Percentiles rank a stretch among this genome's conserved stretches.
phyloP scores from a whole-genome alignment of 108 stramenopile species.

The Nitzschia putrida region DNA sequence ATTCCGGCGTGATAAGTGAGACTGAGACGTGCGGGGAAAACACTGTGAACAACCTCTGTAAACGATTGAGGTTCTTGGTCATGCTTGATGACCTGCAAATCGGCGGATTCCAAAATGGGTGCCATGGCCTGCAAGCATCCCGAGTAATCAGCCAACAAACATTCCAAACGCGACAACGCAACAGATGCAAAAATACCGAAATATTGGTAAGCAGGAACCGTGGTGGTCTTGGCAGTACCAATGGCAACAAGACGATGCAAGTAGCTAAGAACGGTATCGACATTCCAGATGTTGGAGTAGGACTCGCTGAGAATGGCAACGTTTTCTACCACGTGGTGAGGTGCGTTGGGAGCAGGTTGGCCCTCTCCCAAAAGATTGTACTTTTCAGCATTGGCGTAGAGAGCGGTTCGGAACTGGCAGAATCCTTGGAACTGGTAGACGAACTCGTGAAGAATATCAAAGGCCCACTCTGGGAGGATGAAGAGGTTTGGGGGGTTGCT shows the following conservation, averaged over 20 bases:
- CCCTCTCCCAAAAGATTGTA: conserved; percentile 33
- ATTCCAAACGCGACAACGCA: conserved; percentile 91
- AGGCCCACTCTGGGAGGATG: conserved; percentile 93
- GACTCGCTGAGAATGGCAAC: conserved; percentile 57
- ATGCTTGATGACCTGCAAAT: conserved; percentile 28
- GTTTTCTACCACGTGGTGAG: conserved; percentile 76
- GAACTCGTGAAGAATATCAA: conserved; percentile 98
- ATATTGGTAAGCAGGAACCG: conserved; percentile 70
- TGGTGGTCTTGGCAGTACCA: conserved; percentile 54
- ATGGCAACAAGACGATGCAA: conserved; percentile 84
- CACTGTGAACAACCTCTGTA: conserved; percentile 64
- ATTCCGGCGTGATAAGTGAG: conserved; percentile 94
- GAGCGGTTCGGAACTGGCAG: conserved; percentile 90
- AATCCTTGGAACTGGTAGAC: conserved; percentile 98
- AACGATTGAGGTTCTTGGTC: conserved; percentile 60
- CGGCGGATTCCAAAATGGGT: conserved; percentile 56
- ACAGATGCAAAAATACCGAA: conserved; percentile 94
- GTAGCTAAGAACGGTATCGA: conserved; percentile 89
- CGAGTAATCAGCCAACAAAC: conserved; percentile 93
- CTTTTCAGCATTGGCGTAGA: conserved; percentile 64
- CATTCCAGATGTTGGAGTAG: conserved; percentile 88
- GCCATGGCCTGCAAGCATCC: conserved; percentile 74
- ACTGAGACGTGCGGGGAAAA: conserved; percentile 86
- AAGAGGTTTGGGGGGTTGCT: conserved; percentile 49
- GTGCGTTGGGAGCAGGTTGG: conserved; percentile 28